phyloP scores from a whole-genome alignment of 2,329 filamentous ascomycete species.

The Claviceps digitariae region DNA sequence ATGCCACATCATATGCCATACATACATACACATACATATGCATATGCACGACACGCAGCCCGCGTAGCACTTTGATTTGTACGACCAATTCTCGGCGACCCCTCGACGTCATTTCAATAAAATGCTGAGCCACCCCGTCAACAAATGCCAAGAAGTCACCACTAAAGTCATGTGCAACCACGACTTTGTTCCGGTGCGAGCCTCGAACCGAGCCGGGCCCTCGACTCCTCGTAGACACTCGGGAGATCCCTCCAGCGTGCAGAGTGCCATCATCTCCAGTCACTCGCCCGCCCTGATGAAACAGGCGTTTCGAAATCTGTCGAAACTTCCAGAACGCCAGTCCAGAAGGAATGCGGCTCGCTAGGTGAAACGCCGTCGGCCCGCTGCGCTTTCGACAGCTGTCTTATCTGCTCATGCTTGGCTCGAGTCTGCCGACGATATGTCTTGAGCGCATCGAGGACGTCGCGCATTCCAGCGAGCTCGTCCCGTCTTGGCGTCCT shows the following conservation, averaged over 20 bases:
- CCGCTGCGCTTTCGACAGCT: slow-evolving; percentile 4
- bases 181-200: too few relatives aligned
- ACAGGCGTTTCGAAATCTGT: neutral
- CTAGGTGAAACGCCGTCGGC: slow-evolving; percentile 6
- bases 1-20: too few relatives aligned
- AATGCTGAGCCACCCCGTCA: too few relatives aligned
- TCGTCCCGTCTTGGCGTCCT: slow-evolving; percentile 16
- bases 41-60: too few relatives aligned
- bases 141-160: too few relatives aligned
- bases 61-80: too few relatives aligned
- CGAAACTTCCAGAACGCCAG: slow-evolving; percentile 23
- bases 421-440: slow-evolving; percentile 23
- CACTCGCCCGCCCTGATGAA: neutral
- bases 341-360: slow-evolving; percentile 25
- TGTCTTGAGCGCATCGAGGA: slow-evolving; percentile 26
- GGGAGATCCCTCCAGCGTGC: neutral
- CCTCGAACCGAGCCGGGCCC: too few relatives aligned
- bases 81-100: too few relatives aligned
- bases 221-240: too few relatives aligned
- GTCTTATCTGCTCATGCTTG: slow-evolving; percentile 12
- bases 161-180: too few relatives aligned
- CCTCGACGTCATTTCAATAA: too few relatives aligned
- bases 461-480: slow-evolving; percentile 28
- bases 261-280: neutral
- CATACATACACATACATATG: too few relatives aligned